phyloP scores from a whole-genome alignment of 768 basidiomycete species.

The Pleurotus salmoneostramineus region DNA sequence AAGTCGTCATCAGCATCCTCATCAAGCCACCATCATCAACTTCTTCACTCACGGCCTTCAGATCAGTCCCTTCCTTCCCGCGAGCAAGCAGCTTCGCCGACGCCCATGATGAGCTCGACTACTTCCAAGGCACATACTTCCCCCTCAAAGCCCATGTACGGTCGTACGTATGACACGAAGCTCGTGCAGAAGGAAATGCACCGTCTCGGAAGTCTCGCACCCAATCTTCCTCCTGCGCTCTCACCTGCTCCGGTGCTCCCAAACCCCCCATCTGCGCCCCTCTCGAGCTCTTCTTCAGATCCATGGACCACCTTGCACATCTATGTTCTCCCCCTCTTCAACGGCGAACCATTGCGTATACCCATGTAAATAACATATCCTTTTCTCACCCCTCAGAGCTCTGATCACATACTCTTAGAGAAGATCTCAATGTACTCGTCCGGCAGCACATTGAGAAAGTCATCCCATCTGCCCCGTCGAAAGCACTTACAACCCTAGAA shows the following conservation, averaged over 20 bases:
- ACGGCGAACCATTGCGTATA: constrained; percentile 79
- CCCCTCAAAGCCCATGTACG: constrained; percentile 57
- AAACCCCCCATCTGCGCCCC: constrained; percentile 39
- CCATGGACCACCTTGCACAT: constrained; percentile 86
- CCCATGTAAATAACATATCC: constrained; percentile 58
- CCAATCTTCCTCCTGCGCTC: constrained; percentile 38
- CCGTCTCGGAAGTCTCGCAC: constrained; percentile 56
- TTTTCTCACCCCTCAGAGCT: neutral
- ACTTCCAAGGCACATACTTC: constrained; percentile 38
- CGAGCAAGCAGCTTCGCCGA: constrained; percentile 17
- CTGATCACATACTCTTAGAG: constrained; percentile 38
- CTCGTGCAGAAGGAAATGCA: constrained; percentile 85
- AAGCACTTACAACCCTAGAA: constrained; percentile 70
- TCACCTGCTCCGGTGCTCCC: constrained; percentile 42
- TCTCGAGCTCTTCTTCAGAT: constrained; percentile 41
- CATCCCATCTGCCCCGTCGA: constrained; percentile 69
- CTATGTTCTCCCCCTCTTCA: constrained; percentile 87
- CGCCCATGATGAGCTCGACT: constrained; percentile 28
- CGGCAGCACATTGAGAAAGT: constrained; percentile 73
- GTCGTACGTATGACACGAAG: constrained; percentile 77
- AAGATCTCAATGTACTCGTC: constrained; percentile 84
- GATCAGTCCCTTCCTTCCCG: constrained; percentile 21
- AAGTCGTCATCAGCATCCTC: neutral
- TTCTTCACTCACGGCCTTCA: constrained; percentile 34
- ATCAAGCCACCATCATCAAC: constrained; percentile 23